phyloP scores from a whole-genome alignment of 257 asterid species.

The Misopates orontium region DNA sequence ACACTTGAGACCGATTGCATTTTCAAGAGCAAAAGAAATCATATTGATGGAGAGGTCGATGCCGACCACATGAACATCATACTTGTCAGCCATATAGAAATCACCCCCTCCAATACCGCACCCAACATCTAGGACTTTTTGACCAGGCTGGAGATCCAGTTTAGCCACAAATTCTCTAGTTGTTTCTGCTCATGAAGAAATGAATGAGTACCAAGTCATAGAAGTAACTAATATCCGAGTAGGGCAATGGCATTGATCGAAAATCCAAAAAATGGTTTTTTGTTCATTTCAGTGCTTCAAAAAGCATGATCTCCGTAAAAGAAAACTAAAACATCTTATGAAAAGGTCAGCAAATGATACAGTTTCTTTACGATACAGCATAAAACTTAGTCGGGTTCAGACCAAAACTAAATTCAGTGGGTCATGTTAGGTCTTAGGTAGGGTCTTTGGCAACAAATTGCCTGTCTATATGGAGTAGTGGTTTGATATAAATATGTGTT shows the following conservation, averaged over 20 bases:
- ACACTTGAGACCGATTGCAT: conserved; percentile 78
- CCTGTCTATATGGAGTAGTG: too few species aligned
- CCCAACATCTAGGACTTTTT: conserved; percentile 93
- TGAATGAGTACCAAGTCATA: background rate
- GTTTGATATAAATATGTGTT: too few species aligned
- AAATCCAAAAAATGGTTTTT: background rate
- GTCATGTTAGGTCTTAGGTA: too few species aligned
- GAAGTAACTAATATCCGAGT: background rate
- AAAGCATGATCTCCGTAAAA: too few species aligned
- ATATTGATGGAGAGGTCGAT: conserved; percentile 91
- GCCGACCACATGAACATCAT: conserved; percentile 87
- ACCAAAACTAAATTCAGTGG: background rate
- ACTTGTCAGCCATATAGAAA: conserved; percentile 89
- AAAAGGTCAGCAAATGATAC: too few species aligned
- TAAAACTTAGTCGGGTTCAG: background rate
- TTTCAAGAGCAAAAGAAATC: conserved; percentile 96
- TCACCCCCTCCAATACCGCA: conserved; percentile 99
- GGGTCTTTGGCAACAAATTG: too few species aligned
- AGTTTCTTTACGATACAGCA: background rate
- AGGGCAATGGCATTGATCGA: background rate
- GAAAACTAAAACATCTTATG: too few species aligned
- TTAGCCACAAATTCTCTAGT: conserved; percentile 82
- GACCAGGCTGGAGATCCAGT: conserved; percentile 84
- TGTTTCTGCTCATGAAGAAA: conserved; percentile 63
- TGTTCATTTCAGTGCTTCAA: background rate